Evolutionary conservation across 768 basidiomycete genomes (phyloP).

Genomic region (Tulasnella sp.): DNA sequence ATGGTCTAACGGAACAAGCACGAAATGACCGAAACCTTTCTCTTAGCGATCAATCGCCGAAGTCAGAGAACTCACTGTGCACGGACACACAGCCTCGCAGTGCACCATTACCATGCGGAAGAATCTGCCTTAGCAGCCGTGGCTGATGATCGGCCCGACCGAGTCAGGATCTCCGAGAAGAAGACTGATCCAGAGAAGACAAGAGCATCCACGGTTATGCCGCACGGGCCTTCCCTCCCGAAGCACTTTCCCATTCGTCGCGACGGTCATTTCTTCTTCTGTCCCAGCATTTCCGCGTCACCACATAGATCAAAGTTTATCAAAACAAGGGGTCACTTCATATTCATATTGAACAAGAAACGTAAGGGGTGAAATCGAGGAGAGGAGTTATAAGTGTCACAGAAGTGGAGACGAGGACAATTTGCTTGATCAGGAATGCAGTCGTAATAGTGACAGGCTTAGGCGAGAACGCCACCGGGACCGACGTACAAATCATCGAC

Average conservation of each 20-base stretch:
- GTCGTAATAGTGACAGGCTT: background rate
- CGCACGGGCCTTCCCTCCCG: background rate
- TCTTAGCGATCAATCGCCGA: conserved; percentile 5
- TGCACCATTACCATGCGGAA: conserved; percentile 1
- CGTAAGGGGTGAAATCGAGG: background rate
- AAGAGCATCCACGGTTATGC: background rate
- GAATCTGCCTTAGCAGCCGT: conserved; percentile 9
- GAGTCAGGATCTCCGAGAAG: background rate
- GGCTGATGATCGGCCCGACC: background rate
- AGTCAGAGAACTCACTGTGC: background rate
- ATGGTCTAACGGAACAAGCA: background rate
- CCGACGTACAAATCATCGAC: background rate
- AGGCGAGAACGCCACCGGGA: background rate
- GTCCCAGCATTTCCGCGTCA: background rate
- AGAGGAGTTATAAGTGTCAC: background rate
- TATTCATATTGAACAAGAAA: background rate
- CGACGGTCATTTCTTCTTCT: background rate
- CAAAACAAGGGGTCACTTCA: background rate
- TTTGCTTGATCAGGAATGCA: background rate
- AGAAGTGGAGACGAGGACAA: background rate
- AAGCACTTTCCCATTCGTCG: background rate
- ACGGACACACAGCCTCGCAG: background rate
- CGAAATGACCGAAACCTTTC: background rate
- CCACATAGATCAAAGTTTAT: background rate
- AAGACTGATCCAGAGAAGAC: background rate